phyloP scores from a whole-genome alignment of 108 stramenopile species.

The Cyclostephanos tholiformis region DNA sequence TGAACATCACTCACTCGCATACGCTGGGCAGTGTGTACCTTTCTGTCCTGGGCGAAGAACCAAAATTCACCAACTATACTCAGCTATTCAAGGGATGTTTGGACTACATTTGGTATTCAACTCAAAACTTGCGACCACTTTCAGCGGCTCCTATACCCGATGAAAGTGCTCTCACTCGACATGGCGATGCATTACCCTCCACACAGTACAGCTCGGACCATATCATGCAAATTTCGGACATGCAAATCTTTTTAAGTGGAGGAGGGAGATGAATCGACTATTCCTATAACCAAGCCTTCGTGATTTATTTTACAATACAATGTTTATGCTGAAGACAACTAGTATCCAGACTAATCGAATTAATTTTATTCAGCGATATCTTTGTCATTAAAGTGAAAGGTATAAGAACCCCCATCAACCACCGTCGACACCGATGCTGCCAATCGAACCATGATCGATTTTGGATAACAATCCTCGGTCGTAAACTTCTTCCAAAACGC shows the following conservation, averaged over 20 bases:
- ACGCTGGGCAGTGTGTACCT: constrained; percentile 93
- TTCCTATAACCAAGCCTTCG: not conserved
- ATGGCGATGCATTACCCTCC: constrained; percentile 93
- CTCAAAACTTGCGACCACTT: constrained; percentile 81
- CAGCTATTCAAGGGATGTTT: constrained; percentile 90
- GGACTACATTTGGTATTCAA: constrained; percentile 98
- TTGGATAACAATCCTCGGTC: constrained; percentile 7
- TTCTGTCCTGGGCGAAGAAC: constrained; percentile 92
- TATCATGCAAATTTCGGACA: constrained; percentile 93
- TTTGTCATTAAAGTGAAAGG: not conserved
- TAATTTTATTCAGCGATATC: not conserved
- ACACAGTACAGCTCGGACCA: constrained; percentile 96
- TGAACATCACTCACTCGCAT: constrained; percentile 89
- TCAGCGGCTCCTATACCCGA: constrained; percentile 89
- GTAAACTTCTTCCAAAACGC: constrained; percentile 34
- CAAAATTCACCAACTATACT: constrained; percentile 95
- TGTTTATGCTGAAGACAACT: not conserved
- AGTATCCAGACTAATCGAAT: not conserved
- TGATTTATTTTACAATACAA: constrained; percentile 11
- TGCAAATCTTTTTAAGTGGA: constrained; percentile 80
- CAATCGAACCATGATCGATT: not conserved
- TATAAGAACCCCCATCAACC: constrained; percentile 9
- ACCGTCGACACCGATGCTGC: constrained; percentile 37
- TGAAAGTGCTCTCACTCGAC: constrained; percentile 68
- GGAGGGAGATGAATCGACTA: constrained; percentile 13